phyloP scores from a whole-genome alignment of 2,329 filamentous ascomycete species.

The Paracoccidioides brasiliensis region DNA sequence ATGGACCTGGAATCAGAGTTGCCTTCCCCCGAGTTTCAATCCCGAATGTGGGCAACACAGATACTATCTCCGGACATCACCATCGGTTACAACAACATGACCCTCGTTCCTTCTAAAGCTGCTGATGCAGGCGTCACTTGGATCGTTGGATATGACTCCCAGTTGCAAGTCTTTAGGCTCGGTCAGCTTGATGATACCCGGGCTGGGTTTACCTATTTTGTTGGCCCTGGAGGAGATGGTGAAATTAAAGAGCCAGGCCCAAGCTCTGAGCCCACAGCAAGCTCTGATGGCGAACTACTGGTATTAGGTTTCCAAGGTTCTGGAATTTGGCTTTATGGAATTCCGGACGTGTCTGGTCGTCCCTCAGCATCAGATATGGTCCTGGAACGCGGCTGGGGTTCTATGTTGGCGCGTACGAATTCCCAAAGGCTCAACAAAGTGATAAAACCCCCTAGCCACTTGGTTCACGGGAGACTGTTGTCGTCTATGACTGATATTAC shows the following conservation, averaged over 20 bases:
- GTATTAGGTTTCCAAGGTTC: conserved; percentile 59
- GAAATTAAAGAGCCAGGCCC: conserved; percentile 49
- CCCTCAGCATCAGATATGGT: conserved; percentile 10
- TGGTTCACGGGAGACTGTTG: conserved; percentile 55
- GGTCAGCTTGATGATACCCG: conserved; percentile 62
- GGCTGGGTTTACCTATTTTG: conserved; percentile 68
- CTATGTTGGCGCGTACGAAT: conserved; percentile 14
- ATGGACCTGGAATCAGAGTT: conserved; percentile 43
- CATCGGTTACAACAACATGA: conserved; percentile 63
- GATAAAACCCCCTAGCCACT: conserved; percentile 45
- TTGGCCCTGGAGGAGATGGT: conserved; percentile 43
- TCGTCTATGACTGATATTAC: conserved; percentile 53
- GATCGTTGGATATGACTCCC: conserved; percentile 66
- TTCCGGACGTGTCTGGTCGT: conserved; percentile 46
- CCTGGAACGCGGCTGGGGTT: conserved; percentile 8
- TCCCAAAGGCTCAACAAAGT: conserved; percentile 23
- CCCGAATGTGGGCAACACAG: conserved; percentile 71
- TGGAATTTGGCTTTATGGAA: conserved; percentile 66
- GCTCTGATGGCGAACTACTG: conserved; percentile 56
- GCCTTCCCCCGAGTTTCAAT: conserved; percentile 46
- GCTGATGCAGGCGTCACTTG: conserved; percentile 52
- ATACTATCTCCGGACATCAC: conserved; percentile 75
- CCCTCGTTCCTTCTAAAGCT: conserved; percentile 41
- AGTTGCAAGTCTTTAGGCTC: conserved; percentile 64
- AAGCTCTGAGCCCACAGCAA: conserved; percentile 55